Evolutionary conservation across 2,329 filamentous ascomycete genomes (phyloP).

Genomic region (Anisogramma anomala): DNA sequence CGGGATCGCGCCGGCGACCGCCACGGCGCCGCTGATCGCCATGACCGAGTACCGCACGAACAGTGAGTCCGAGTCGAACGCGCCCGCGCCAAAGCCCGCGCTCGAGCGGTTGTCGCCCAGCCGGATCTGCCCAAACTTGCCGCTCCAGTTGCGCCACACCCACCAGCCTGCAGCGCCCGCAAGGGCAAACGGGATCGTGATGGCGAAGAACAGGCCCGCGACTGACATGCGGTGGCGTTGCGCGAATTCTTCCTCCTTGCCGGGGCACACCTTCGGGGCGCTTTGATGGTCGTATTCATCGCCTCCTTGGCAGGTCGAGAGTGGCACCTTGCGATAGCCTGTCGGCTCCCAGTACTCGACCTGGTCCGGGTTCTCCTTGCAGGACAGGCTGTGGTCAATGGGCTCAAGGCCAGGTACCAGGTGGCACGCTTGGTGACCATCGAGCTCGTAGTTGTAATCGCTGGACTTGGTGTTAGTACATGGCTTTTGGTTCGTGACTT

Average conservation of each 20-base stretch:
- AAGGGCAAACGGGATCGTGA: conserved; percentile 60
- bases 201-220: conserved; percentile 71
- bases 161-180: conserved; percentile 71
- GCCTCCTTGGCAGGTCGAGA: conserved; percentile 77
- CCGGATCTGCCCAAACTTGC: conserved; percentile 84
- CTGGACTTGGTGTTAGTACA: conserved; percentile 33
- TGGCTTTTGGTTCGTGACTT: not conserved
- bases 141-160: conserved; percentile 72
- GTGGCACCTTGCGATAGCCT: conserved; percentile 78
- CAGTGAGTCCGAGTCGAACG: conserved; percentile 57
- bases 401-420: conserved; percentile 65
- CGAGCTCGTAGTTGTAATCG: conserved; percentile 86
- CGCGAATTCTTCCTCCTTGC: conserved; percentile 72
- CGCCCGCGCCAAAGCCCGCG: conserved; percentile 24
- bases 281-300: conserved; percentile 59
- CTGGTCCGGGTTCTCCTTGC: conserved; percentile 51
- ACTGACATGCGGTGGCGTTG: conserved; percentile 58
- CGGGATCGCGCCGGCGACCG: conserved; percentile 52
- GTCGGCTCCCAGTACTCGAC: conserved; percentile 74
- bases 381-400: conserved; percentile 37
- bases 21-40: conserved; percentile 52
- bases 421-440: conserved; percentile 62
- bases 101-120: conserved; percentile 54
- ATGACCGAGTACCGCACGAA: conserved; percentile 78
- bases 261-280: conserved; percentile 54